Conservation (phyloP, 495 filamentous ascomycete genomes). For the Penicillium flavigenum region DNA sequence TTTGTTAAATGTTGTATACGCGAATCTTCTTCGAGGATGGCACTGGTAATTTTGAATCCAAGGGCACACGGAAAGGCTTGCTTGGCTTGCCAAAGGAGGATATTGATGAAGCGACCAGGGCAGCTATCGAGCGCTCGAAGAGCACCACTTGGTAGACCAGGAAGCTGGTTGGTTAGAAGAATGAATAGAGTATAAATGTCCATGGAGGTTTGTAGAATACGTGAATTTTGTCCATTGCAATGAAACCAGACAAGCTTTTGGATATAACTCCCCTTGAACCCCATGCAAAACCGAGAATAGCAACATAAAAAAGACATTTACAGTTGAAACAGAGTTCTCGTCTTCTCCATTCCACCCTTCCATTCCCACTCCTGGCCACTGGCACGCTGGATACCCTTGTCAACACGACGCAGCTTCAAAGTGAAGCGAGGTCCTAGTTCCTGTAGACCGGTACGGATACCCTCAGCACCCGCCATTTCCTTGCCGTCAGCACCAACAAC, state of each 20-base stretch:
- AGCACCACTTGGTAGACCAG: too few species aligned
- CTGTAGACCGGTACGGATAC: slow-evolving; percentile 79
- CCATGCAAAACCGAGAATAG: slow-evolving; percentile 27
- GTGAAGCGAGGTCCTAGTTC: slow-evolving; percentile 85
- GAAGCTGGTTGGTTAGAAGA: too few species aligned
- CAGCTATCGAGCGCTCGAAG: too few species aligned
- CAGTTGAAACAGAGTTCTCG: slow-evolving; percentile 87
- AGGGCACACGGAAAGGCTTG: too few species aligned
- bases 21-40: too few species aligned
- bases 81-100: too few species aligned
- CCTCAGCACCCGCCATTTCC: slow-evolving; percentile 75
- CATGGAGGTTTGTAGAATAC: background rate
- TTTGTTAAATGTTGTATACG: too few species aligned
- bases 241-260: slow-evolving; percentile 26
- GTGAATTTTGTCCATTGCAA: slow-evolving; percentile 7
- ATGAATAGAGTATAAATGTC: background rate
- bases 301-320: slow-evolving; percentile 40
- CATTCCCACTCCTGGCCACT: slow-evolving; percentile 93
- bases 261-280: slow-evolving; percentile 33
- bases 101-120: too few species aligned
- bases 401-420: slow-evolving; percentile 83
- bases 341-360: slow-evolving; percentile 91
- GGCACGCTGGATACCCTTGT: slow-evolving; percentile 79
- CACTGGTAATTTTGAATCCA: too few species aligned
- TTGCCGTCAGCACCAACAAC: slow-evolving; percentile 87